Evolutionary conservation across 306 rosid genomes (phyloP), one percentile per base, ranked within the genome.

Genomic region (Rosa multiflora): DNA sequence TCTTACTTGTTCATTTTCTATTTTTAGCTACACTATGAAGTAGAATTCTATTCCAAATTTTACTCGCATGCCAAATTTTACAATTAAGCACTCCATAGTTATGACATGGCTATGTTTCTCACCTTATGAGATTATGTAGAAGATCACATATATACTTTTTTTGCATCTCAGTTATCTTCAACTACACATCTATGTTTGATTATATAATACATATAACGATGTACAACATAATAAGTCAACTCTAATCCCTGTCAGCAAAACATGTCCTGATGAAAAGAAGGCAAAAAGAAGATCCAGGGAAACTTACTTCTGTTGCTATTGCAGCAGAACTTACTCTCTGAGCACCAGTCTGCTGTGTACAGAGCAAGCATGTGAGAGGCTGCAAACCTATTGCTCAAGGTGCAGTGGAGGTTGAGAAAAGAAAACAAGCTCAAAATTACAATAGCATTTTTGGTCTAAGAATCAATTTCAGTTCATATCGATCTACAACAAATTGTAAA

Each of bases 391-490:
- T 44, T 20, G 35, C 56, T 67, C 74, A 74, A 42, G 74, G 51
- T 21, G 63, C 35, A 29, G 47, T 21, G 66, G 20, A 29, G 35
- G 55, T 26, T 39, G 4, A 59, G 43, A 75, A 59, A 44, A 8
- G 26, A 75, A 56, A 51, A 32, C 5, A 63, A 2, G 20, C 43
- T 35, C 13, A 6, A 73, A n/a, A 29, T 67, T 37, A 39, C 0
- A 39, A 18, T 39, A 67, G 71, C 26, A 67, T 23, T 8, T 66
- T 66, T 37, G 72, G 6, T 18, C 49, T 42, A 67, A 40, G 72
- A 9, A 23, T 40, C 15, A 59, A 84, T 56, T 51, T 18, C 51
- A 80, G 64, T 74, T 83, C 76, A 61, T 64, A 77, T 64, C 64
- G 78, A 37, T 32, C 52, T 59, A 72, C 76, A 78, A 67, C 61